Evolutionary conservation across 768 basidiomycete species (phyloP), one percentile per base, ranked within the genome.

Genomic region (Suillus hirtellus): DNA sequence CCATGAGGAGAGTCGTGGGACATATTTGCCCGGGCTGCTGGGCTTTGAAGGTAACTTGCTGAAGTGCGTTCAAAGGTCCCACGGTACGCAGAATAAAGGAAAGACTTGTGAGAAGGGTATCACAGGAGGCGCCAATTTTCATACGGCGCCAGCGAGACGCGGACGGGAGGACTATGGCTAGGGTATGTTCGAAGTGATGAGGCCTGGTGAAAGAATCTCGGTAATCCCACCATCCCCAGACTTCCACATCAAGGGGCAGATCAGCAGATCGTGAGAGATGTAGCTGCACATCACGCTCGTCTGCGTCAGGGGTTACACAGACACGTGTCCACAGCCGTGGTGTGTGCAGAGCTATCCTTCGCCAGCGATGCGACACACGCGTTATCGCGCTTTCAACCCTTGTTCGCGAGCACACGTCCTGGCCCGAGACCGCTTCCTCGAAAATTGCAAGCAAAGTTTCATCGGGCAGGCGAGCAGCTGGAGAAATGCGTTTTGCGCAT

Each of bases 291-390:
- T 42, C 56, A 19, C 56, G 27, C 24, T 58, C 17, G 24, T 58
- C 40, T 24, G 68, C 47, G 17, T 66, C 60, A 17, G 73, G 75
- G 3, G 64, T 66, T 43, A 74, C 58, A 62, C 62, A 72, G 49
- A 75, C 67, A 49, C 67, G 67, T 27, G 71, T 68, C 74, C 74
- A 75, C 38, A 75, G 59, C 17, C 72, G 71, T 6, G 75, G 68
- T 24, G 72, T 71, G 56, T 75, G 66, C 34, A 76, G 62, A 17
- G 69, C 69, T n/a, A 75, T 64, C 38, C 68, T 63, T 64, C 76
- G 70, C 74, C 75, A 77, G 42, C 73, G 68, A 46, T 68, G 76
- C 27, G 72, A 75, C 12, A 77, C 76, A 31, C 67, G 67, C 54
- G 75, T 70, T 17, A 77, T 66, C 53, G 60, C 61, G 4, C 64